These are phyloP conservation scores for Metarhizium brunneum DNA, from an alignment of 2,329 filamentous ascomycete species.

Conservation along the genomic window DNA sequence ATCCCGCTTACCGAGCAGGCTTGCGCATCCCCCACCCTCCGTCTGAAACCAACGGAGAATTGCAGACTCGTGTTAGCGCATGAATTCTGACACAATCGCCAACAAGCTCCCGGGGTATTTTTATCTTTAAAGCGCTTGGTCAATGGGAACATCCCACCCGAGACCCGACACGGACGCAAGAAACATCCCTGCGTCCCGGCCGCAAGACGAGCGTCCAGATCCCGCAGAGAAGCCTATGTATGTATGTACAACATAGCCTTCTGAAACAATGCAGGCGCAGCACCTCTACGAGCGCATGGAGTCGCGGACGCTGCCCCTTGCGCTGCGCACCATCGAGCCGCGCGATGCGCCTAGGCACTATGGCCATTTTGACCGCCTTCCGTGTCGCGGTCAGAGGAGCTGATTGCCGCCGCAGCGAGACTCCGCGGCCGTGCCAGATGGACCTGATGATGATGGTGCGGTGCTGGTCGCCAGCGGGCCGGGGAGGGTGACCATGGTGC, in stretches of 20 bases:
- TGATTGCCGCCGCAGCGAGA: slow-evolving; percentile 14
- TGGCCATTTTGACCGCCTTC: slow-evolving; percentile 16
- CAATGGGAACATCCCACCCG: no score
- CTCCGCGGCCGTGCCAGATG: slow-evolving; percentile 16
- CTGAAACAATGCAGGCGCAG: slow-evolving; percentile 4
- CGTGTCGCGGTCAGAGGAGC: slow-evolving; percentile 6
- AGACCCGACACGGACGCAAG: no score
- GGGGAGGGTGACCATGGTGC: not conserved
- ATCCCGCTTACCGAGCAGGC: no score
- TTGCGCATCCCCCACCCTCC: no score
- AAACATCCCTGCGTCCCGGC: no score
- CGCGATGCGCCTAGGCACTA: slow-evolving; percentile 11
- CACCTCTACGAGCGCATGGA: slow-evolving; percentile 15
- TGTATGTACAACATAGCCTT: not conserved
- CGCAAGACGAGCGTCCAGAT: not conserved
- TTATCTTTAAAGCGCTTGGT: no score
- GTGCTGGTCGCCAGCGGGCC: slow-evolving; percentile 12
- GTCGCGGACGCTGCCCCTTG: slow-evolving; percentile 14
- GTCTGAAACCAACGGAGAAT: no score
- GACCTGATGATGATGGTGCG: slow-evolving; percentile 5
- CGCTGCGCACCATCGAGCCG: slow-evolving; percentile 15
- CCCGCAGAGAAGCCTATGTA: not conserved
- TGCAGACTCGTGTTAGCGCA: no score
- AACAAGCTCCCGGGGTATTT: no score
- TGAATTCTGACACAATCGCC: no score